Percentiles rank a stretch among this genome's conserved stretches.
Conservation (phyloP, 169 alveolate species). For the Plasmodium fragile region DNA sequence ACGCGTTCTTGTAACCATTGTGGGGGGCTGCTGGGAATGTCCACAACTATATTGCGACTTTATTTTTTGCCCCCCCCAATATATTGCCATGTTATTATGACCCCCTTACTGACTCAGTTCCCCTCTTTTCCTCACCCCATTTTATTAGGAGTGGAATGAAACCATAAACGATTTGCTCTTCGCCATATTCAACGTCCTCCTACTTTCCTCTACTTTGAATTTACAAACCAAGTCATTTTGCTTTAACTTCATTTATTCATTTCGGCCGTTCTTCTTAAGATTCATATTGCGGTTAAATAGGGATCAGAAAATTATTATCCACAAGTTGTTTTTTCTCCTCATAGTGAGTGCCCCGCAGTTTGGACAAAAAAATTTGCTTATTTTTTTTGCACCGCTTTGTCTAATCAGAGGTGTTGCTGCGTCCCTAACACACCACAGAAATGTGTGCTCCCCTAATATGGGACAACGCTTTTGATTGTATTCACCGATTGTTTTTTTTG, state of each 20-base stretch:
- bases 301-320: constrained; percentile 43
- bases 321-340: constrained; percentile 45
- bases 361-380: not conserved
- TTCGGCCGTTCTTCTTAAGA: constrained; percentile 67
- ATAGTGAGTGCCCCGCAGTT: not conserved
- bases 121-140: not conserved
- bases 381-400: not conserved
- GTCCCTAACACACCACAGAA: not conserved
- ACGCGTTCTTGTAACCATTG: not conserved
- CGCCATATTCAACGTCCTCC: constrained; percentile 54
- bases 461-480: not conserved
- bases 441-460: not conserved
- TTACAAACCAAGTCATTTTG: constrained; percentile 66
- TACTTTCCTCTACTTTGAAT: constrained; percentile 55
- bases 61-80: not conserved
- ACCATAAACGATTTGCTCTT: constrained; percentile 41
- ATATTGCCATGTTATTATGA: not conserved
- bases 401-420: not conserved
- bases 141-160: constrained; percentile 67
- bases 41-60: not conserved
- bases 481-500: not conserved
- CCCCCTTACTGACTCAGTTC: not conserved
- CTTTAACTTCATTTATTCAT: constrained; percentile 56
- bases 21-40: not conserved
- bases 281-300: constrained; percentile 29